A percentile compares a stretch with the other conserved stretches of the same genome.
phyloP scores from a whole-genome alignment of 1,139 yeast species.

The Candida buenavistaensis region DNA sequence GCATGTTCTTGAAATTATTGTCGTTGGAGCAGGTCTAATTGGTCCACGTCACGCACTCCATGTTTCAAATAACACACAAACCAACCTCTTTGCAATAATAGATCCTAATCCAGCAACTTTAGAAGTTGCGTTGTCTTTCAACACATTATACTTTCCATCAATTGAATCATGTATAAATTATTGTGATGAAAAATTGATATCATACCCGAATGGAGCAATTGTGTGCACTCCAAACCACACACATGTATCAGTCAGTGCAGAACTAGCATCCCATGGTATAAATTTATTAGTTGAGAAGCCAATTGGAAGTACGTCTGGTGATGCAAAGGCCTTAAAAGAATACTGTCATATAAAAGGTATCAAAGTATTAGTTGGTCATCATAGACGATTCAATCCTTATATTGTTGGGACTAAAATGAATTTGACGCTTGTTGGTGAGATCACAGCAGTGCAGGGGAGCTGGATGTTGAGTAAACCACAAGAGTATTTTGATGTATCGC shows the following conservation, averaged over 20 bases:
- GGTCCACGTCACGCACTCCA: conserved; percentile 46
- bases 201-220: conserved; percentile 43
- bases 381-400: conserved; percentile 45
- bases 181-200: conserved; percentile 23
- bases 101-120: conserved; percentile 31
- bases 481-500: conserved; percentile 35
- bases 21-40: conserved; percentile 42
- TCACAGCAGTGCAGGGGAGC: conserved; percentile 42
- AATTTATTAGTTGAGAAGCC: conserved; percentile 45
- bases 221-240: conserved; percentile 47
- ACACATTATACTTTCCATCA: conserved; percentile 26
- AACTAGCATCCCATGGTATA: conserved; percentile 36
- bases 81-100: conserved; percentile 34
- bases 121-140: conserved; percentile 25
- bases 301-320: conserved; percentile 37
- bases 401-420: conserved; percentile 36
- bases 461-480: conserved; percentile 42
- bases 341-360: conserved; percentile 26
- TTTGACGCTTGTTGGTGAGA: conserved; percentile 29
- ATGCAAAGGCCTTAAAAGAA: conserved; percentile 33
- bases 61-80: conserved; percentile 22
- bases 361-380: conserved; percentile 43
- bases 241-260: conserved; percentile 33
- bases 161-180: conserved; percentile 28
- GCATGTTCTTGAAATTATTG: conserved; percentile 16